Conservation (phyloP, 768 basidiomycete genomes). For the Macrolepiota albuminosa region DNA sequence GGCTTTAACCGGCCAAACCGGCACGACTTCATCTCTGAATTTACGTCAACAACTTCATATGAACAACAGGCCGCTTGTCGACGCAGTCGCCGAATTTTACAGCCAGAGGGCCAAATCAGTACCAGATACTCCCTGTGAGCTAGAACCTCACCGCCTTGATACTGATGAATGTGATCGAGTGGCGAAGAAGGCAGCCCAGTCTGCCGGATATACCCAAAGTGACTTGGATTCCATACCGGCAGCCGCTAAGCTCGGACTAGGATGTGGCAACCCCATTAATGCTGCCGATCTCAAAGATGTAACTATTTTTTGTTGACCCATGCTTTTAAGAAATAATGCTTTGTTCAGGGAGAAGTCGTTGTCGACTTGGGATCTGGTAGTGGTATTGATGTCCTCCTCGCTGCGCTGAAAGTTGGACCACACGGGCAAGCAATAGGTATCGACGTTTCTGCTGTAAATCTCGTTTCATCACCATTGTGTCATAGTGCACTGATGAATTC, state of each 20-base stretch:
- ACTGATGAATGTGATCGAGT: neutral
- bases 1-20: neutral
- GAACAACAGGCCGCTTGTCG: neutral
- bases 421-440: conserved; percentile 49
- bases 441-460: conserved; percentile 43
- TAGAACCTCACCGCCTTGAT: neutral
- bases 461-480: neutral
- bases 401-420: conserved; percentile 44
- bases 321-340: neutral
- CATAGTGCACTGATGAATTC: neutral
- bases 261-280: conserved; percentile 51
- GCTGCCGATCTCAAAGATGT: conserved; percentile 44
- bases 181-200: conserved; percentile 25
- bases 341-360: conserved; percentile 49
- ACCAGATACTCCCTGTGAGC: conserved; percentile 15
- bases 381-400: conserved; percentile 52
- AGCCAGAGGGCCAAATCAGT: conserved; percentile 4
- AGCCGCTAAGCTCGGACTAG: conserved; percentile 42
- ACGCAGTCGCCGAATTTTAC: conserved; percentile 7
- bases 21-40: neutral
- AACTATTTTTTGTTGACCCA: neutral
- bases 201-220: conserved; percentile 44
- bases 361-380: conserved; percentile 56
- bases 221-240: conserved; percentile 38
- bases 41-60: neutral